These are phyloP conservation scores for Chaetomium fimeti DNA, from an alignment of 495 filamentous ascomycete genomes.

Conservation along the genomic window DNA sequence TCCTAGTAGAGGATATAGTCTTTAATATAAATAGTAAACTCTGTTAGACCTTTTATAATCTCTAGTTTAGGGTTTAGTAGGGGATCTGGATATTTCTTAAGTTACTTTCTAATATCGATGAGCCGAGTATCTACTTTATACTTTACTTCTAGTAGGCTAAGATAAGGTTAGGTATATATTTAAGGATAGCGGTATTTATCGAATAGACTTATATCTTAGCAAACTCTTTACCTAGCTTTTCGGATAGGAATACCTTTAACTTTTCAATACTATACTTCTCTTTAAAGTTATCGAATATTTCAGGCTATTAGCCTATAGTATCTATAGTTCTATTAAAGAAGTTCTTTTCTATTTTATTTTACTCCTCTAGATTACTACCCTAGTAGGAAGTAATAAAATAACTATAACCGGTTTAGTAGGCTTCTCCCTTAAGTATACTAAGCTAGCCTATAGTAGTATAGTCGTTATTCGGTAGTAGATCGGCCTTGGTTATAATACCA, in stretches of 20 bases:
- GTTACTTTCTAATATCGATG: constrained; percentile 44
- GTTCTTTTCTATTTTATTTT: constrained; percentile 54
- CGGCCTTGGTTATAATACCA: constrained; percentile 80
- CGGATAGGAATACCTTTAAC: constrained; percentile 55
- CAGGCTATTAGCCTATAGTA: constrained; percentile 44
- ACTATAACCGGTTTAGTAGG: constrained; percentile 58
- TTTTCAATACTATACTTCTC: constrained; percentile 58
- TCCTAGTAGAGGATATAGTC: constrained; percentile 37
- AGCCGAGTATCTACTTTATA: constrained; percentile 55
- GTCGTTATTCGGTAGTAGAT: constrained; percentile 56
- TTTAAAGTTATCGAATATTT: constrained; percentile 45
- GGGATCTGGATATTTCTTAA: constrained; percentile 56
- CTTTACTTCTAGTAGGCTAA: constrained; percentile 59
- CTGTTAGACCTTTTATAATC: constrained; percentile 43
- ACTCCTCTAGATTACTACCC: constrained; percentile 51
- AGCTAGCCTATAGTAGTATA: constrained; percentile 51
- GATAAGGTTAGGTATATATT: background rate
- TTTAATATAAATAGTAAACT: constrained; percentile 44
- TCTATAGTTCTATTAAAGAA: constrained; percentile 53
- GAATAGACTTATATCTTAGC: constrained; percentile 43
- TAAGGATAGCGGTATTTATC: background rate
- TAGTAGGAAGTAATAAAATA: constrained; percentile 60
- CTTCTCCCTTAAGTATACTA: constrained; percentile 55
- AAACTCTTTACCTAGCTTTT: constrained; percentile 57
- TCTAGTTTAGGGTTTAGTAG: constrained; percentile 51